These are phyloP conservation scores for Fusarium globosum DNA, from an alignment of 2,329 filamentous ascomycete species.

Conservation along the genomic window DNA sequence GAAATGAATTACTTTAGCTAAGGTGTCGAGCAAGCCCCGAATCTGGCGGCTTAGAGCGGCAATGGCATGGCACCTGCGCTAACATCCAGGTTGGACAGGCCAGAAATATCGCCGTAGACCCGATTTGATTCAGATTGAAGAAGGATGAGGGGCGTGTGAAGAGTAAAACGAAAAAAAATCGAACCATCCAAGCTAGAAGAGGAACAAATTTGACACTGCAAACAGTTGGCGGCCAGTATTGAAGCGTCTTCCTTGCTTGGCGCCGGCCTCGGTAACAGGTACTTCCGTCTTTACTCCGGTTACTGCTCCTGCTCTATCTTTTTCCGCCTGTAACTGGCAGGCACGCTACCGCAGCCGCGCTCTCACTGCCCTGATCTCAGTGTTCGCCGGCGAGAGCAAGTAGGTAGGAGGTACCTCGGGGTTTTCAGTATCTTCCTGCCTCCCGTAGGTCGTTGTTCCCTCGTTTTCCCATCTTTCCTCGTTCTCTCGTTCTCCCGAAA, in stretches of 20 bases:
- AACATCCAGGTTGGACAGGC: slow-evolving; percentile 35
- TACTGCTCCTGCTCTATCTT: slow-evolving; percentile 28
- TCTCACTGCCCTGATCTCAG: slow-evolving; percentile 24
- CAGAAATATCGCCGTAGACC: slow-evolving; percentile 39
- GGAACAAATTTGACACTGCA: slow-evolving; percentile 40
- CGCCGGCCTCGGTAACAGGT: slow-evolving; percentile 40
- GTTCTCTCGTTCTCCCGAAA: slow-evolving; percentile 35
- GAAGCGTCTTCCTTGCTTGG: slow-evolving; percentile 40
- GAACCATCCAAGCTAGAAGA: slow-evolving; percentile 27
- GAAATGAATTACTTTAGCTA: slow-evolving; percentile 13
- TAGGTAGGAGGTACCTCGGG: slow-evolving; percentile 34
- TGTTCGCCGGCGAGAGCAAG: slow-evolving; percentile 18
- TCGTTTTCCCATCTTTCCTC: slow-evolving; percentile 40
- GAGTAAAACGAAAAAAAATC: slow-evolving; percentile 37
- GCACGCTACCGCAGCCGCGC: slow-evolving; percentile 32
- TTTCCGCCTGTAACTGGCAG: slow-evolving; percentile 37
- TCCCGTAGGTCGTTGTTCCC: slow-evolving; percentile 33
- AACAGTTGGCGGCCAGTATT: slow-evolving; percentile 42
- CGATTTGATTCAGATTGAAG: slow-evolving; percentile 38
- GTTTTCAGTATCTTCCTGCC: slow-evolving; percentile 29
- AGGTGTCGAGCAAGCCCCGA: slow-evolving; percentile 16
- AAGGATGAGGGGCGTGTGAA: slow-evolving; percentile 15
- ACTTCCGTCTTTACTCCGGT: slow-evolving; percentile 42
- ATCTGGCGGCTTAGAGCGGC: slow-evolving; percentile 46
- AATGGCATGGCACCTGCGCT: slow-evolving; percentile 45